These are phyloP conservation scores for Beauveria sp. DNA, from an alignment of 2,329 filamentous ascomycete genomes.

Conservation along the genomic window DNA sequence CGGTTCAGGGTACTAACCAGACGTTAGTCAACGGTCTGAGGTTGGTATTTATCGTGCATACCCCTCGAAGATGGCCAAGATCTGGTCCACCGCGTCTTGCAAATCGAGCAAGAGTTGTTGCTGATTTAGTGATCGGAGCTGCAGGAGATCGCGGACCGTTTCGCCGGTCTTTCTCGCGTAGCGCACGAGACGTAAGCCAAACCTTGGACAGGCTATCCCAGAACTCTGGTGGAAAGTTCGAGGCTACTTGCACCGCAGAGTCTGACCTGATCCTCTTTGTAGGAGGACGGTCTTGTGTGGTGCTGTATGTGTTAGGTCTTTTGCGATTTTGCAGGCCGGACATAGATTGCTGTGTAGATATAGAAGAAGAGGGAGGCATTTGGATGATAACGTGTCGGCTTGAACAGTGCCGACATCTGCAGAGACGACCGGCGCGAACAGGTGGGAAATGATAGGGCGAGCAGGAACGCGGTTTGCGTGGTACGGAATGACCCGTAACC, in stretches of 20 bases:
- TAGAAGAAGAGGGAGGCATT: background rate
- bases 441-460: background rate
- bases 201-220: slow-evolving; percentile 21
- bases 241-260: background rate
- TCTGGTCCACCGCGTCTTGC: slow-evolving; percentile 18
- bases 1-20: background rate
- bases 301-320: background rate
- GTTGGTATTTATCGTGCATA: slow-evolving; percentile 10
- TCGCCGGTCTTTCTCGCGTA: slow-evolving; percentile 21
- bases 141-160: slow-evolving; percentile 8
- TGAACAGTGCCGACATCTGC: background rate
- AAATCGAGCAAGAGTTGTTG: background rate
- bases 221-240: slow-evolving; percentile 19
- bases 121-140: background rate
- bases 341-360: background rate
- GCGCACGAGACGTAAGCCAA: slow-evolving; percentile 19
- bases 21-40: background rate
- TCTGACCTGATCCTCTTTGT: background rate
- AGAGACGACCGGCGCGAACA: background rate
- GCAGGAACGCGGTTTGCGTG: background rate
- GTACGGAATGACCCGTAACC: background rate
- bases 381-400: background rate
- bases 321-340: background rate
- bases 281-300: background rate
- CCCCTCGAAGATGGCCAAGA: slow-evolving; percentile 17